A percentile compares a stretch with the other conserved stretches of the same genome.
Conservation (phyloP, 495 filamentous ascomycete genomes). For the Penicillium pulvis region DNA sequence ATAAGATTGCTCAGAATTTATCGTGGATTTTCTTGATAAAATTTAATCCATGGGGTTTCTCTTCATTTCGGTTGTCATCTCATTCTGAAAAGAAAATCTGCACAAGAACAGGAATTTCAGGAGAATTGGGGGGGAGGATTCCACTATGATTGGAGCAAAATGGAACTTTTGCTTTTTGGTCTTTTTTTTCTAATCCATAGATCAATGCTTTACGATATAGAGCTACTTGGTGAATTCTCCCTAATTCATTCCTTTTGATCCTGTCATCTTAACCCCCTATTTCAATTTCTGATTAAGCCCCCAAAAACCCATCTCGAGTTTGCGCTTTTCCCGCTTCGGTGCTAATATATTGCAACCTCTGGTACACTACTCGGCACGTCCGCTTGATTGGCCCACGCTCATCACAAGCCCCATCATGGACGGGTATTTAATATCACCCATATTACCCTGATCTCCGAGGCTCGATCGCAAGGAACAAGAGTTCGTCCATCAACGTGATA, state of each 20-base stretch:
- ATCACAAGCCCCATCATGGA: constrained; percentile 6
- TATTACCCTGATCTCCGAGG: neutral
- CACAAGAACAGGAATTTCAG: neutral
- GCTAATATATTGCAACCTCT: constrained; percentile 20
- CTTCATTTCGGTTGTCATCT: neutral
- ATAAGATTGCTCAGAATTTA: neutral
- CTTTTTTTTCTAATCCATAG: neutral
- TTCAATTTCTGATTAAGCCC: neutral
- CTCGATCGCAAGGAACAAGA: neutral
- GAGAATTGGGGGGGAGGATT: neutral
- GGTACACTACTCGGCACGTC: constrained; percentile 22
- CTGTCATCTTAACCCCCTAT: neutral
- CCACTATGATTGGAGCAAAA: neutral
- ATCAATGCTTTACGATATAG: neutral
- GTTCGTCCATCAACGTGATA: neutral
- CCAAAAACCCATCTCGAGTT: neutral
- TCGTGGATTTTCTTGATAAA: neutral
- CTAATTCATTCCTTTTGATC: neutral
- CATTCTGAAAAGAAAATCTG: neutral
- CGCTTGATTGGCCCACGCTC: constrained; percentile 18
- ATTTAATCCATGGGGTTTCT: neutral
- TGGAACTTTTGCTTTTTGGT: neutral
- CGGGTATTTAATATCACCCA: constrained; percentile 3
- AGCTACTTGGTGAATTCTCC: neutral
- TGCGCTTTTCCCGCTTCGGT: constrained; percentile 6